Conservation (phyloP, 371 early-diverging fungal genomes). For the Gilbertella persicaria region DNA sequence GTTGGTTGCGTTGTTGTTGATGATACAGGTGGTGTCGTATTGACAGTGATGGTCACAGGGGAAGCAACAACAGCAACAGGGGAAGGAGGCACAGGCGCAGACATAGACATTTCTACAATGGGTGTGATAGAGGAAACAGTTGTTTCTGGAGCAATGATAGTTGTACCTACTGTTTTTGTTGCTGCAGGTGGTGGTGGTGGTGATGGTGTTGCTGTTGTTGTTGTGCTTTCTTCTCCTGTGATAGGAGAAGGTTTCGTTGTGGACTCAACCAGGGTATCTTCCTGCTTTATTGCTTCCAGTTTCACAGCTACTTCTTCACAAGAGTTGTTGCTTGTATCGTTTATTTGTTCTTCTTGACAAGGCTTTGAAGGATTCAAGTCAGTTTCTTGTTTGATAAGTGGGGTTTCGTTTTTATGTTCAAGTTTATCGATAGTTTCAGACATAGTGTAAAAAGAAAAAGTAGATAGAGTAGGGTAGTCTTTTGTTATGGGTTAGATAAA, state of each 20-base stretch:
- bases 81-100: no score
- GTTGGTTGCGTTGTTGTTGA: neutral
- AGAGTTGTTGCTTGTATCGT: neutral
- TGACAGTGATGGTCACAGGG: slow-evolving; percentile 6
- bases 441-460: neutral
- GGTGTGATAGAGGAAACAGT: no score
- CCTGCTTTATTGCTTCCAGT: neutral
- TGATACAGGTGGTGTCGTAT: neutral
- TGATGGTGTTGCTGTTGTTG: no score
- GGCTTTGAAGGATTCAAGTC: neutral
- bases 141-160: no score
- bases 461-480: slow-evolving; percentile 7
- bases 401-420: neutral
- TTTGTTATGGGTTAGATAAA: neutral
- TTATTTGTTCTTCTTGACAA: neutral
- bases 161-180: no score
- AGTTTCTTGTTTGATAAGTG: neutral
- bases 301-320: neutral
- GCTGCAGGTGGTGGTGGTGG: no score
- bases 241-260: no score
- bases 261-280: no score
- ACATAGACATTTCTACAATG: no score
- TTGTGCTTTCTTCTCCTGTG: no score
- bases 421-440: neutral
- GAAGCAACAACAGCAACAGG: no score